phyloP scores from a whole-genome alignment of 140 eudicot species.

The Eryngium alpinum region DNA sequence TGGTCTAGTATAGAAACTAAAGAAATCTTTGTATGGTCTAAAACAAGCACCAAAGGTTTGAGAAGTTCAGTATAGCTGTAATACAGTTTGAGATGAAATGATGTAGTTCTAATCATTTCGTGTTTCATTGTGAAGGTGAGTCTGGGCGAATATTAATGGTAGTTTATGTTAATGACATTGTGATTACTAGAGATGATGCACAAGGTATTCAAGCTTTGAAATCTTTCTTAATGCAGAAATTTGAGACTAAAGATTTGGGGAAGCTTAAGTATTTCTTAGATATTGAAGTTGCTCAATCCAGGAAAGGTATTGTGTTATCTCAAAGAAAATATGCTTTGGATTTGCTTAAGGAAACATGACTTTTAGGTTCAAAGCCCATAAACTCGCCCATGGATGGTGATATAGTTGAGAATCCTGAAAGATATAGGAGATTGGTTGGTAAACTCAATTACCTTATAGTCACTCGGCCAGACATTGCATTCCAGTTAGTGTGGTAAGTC shows the following conservation, averaged over 20 bases:
- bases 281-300: neutral
- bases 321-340: neutral
- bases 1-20: neutral
- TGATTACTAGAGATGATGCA: neutral
- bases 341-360: neutral
- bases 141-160: neutral
- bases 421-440: neutral
- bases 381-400: neutral
- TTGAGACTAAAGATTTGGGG: constrained; percentile 1
- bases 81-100: neutral
- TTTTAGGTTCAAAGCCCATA: neutral
- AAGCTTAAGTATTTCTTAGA: neutral
- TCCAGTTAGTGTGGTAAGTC: neutral
- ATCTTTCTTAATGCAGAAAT: neutral
- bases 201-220: neutral
- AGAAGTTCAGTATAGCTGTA: neutral
- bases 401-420: neutral
- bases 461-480: neutral
- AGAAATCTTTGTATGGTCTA: neutral
- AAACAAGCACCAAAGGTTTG: neutral
- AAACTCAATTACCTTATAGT: neutral
- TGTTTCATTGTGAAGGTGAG: neutral
- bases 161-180: neutral
- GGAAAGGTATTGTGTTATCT: neutral
- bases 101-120: neutral